Conservation (phyloP, 441 rosid genomes). For the Populus hybrid region DNA sequence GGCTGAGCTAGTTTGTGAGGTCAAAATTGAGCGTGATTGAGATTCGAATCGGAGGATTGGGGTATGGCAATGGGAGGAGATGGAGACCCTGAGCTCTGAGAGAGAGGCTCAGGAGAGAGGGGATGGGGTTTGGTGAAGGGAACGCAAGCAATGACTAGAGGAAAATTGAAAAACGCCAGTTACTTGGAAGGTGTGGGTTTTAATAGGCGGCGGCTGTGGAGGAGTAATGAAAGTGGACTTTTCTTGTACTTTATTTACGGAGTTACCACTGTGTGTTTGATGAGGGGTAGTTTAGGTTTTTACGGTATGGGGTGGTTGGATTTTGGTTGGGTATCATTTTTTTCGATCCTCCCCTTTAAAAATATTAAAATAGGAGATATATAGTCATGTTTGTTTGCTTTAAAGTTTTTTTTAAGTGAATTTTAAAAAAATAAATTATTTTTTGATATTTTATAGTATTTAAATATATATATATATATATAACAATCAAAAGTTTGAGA, state of each 20-base stretch:
- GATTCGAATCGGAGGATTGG: neutral
- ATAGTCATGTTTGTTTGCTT: no score
- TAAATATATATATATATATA: no score
- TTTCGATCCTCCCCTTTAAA: no score
- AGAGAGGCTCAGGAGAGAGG: neutral
- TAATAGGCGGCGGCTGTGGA: conserved; percentile 1
- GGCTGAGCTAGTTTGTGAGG: conserved; percentile 14
- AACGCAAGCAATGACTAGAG: neutral
- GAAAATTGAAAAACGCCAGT: neutral
- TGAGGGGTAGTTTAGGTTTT: neutral
- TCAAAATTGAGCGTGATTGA: conserved; percentile 1
- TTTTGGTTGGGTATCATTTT: no score
- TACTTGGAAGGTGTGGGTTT: neutral
- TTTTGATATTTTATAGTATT: no score
- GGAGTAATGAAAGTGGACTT: neutral
- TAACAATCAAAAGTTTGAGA: no score
- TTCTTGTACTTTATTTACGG: conserved; percentile 25
- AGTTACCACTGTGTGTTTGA: conserved; percentile 15
- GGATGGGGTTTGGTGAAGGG: neutral
- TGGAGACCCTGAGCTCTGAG: conserved; percentile 12
- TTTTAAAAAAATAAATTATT: no score
- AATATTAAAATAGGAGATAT: no score
- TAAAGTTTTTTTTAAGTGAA: no score
- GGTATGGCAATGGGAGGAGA: neutral
- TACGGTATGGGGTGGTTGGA: neutral